Evolutionary conservation across 2,329 filamentous ascomycete species (phyloP).

Genomic region (Calonectria pteridis): DNA sequence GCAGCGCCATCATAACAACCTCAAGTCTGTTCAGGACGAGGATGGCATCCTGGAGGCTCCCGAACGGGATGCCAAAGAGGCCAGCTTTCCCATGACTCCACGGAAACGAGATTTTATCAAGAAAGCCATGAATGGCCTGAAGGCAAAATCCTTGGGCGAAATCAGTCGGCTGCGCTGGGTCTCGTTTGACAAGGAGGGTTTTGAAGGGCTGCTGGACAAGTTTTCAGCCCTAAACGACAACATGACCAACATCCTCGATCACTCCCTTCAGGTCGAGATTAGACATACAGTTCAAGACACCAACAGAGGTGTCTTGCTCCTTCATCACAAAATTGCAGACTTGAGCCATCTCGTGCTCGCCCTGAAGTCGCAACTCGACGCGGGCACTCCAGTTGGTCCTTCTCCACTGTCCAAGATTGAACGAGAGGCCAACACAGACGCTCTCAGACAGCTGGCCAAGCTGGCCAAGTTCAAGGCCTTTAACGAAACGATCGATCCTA

Average conservation of each 20-base stretch:
- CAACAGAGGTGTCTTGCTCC: conserved; percentile 59
- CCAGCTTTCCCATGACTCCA: conserved; percentile 59
- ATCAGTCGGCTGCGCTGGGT: conserved; percentile 57
- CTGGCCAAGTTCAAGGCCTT: conserved; percentile 65
- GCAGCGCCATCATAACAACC: conserved; percentile 54
- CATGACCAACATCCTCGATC: conserved; percentile 62
- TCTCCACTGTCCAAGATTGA: conserved; percentile 51
- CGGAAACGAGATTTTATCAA: conserved; percentile 58
- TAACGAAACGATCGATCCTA: conserved; percentile 59
- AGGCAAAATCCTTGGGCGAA: conserved; percentile 51
- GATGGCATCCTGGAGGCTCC: conserved; percentile 52
- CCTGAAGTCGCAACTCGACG: conserved; percentile 58
- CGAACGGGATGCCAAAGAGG: conserved; percentile 58
- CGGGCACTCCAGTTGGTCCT: conserved; percentile 34
- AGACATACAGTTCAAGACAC: conserved; percentile 62
- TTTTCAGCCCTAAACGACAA: conserved; percentile 61
- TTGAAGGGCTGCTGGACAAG: conserved; percentile 57
- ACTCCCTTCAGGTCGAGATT: conserved; percentile 60
- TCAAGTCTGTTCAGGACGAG: conserved; percentile 50
- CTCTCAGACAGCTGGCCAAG: conserved; percentile 55
- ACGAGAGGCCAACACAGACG: conserved; percentile 54
- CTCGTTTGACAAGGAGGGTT: conserved; percentile 60
- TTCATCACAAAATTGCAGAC: conserved; percentile 61
- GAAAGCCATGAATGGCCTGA: conserved; percentile 56
- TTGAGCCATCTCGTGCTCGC: conserved; percentile 60